A percentile compares a stretch with the other conserved stretches of the same genome.
phyloP scores from a whole-genome alignment of 2,329 filamentous ascomycete species.

The Verticillium longisporum region DNA sequence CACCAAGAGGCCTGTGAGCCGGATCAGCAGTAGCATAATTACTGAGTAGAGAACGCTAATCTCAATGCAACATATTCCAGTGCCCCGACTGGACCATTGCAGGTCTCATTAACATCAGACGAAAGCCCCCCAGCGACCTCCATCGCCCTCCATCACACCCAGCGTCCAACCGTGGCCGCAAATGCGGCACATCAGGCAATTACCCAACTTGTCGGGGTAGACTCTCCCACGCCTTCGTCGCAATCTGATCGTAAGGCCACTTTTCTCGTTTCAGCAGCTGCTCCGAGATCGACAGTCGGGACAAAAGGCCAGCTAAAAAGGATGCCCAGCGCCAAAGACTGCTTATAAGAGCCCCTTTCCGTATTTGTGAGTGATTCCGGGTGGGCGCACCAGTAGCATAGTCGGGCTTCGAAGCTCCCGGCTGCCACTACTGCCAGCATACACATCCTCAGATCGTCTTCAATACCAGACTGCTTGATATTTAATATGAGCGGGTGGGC shows the following conservation, averaged over 20 bases:
- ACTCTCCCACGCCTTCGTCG: background rate
- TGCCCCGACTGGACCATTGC: background rate
- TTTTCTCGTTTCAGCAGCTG: background rate
- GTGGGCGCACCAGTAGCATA: background rate
- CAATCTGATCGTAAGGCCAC: background rate
- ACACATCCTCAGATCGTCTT: background rate
- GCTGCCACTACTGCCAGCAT: background rate
- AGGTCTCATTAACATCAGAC: background rate
- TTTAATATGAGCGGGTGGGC: too few relatives aligned
- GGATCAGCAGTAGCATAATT: background rate
- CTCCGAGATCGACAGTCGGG: slow-evolving; percentile 1
- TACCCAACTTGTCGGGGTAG: background rate
- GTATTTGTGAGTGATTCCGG: background rate
- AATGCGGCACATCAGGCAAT: background rate
- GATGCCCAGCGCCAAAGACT: background rate
- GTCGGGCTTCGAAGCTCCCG: background rate
- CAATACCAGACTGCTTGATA: background rate
- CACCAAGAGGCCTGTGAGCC: background rate
- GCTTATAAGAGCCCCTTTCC: background rate
- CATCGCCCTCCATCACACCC: background rate
- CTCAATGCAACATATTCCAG: background rate
- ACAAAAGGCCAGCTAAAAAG: background rate
- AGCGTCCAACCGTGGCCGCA: background rate
- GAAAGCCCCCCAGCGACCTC: background rate
- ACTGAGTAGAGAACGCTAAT: background rate